These are phyloP conservation scores for Volvariella surrecta DNA, from an alignment of 1,284 basidiomycete species.

Conservation along the genomic window DNA sequence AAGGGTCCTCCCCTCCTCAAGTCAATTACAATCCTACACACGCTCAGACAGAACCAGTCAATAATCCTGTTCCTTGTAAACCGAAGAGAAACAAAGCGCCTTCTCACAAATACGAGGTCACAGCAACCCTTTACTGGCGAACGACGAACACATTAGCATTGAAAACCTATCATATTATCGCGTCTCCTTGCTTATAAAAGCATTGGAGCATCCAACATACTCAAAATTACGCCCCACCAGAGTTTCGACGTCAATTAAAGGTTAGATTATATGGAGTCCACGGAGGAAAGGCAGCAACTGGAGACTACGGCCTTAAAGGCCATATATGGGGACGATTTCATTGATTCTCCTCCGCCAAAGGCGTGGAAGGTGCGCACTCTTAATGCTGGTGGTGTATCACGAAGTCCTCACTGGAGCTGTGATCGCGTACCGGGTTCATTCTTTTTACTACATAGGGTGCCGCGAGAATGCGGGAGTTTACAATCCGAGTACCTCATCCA, in stretches of 20 bases:
- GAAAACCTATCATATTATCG: neutral
- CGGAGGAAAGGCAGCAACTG: conserved; percentile 60
- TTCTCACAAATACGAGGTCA: neutral
- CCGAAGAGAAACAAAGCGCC: conserved; percentile 10
- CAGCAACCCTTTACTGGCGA: neutral
- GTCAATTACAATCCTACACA: conserved; percentile 16
- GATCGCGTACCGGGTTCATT: too few relatives aligned
- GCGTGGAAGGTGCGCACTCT: conserved; percentile 60
- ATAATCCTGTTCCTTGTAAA: conserved; percentile 4
- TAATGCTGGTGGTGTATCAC: conserved; percentile 2
- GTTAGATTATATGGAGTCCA: conserved; percentile 50
- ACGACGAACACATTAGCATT: neutral
- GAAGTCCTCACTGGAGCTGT: too few relatives aligned
- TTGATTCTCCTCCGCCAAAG: conserved; percentile 62
- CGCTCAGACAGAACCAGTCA: conserved; percentile 7
- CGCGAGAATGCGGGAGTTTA: conserved; percentile 60
- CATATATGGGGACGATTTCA: conserved; percentile 70
- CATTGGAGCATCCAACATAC: too few relatives aligned
- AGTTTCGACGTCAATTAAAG: neutral
- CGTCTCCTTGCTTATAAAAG: neutral
- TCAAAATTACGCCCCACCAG: neutral
- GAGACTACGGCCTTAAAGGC: conserved; percentile 73
- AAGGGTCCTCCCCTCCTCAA: conserved; percentile 52
- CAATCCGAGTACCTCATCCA: conserved; percentile 60
- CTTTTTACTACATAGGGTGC: conserved; percentile 41